A percentile compares a stretch with the other conserved stretches of the same genome.
These are phyloP conservation scores for Naematelia aurantialba DNA, from an alignment of 768 basidiomycete species.

Conservation along the genomic window DNA sequence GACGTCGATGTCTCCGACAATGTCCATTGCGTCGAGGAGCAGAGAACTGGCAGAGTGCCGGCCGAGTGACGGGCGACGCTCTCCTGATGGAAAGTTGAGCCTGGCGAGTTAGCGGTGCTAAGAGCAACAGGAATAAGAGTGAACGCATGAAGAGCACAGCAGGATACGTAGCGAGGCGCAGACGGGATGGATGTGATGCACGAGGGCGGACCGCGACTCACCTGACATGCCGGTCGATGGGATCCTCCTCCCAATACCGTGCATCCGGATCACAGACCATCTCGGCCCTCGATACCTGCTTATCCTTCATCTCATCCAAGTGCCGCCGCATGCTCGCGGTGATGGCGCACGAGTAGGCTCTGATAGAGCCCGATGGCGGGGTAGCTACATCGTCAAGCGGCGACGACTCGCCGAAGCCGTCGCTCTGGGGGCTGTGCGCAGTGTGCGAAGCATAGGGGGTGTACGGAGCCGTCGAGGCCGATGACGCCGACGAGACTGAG, in stretches of 20 bases:
- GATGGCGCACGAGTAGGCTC: neutral
- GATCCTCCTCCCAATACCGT: slow-evolving; percentile 19
- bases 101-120: too few relatives aligned
- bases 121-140: too few relatives aligned
- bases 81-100: neutral
- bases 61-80: neutral
- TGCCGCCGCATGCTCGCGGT: neutral
- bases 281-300: neutral
- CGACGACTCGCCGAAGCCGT: neutral
- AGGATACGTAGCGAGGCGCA: too few relatives aligned
- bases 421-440: neutral
- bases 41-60: neutral
- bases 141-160: too few relatives aligned
- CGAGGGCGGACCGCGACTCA: too few relatives aligned
- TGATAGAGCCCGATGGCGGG: neutral
- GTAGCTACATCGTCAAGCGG: neutral
- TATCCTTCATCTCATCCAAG: neutral
- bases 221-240: slow-evolving; percentile 30
- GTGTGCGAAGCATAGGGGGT: neutral
- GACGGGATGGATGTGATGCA: too few relatives aligned
- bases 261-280: neutral
- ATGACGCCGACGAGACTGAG: neutral
- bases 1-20: neutral
- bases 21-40: neutral
- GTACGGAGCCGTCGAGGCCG: neutral